Conservation (phyloP, 1,139 yeast species). For the Barnettozyma hawaiiensis region DNA sequence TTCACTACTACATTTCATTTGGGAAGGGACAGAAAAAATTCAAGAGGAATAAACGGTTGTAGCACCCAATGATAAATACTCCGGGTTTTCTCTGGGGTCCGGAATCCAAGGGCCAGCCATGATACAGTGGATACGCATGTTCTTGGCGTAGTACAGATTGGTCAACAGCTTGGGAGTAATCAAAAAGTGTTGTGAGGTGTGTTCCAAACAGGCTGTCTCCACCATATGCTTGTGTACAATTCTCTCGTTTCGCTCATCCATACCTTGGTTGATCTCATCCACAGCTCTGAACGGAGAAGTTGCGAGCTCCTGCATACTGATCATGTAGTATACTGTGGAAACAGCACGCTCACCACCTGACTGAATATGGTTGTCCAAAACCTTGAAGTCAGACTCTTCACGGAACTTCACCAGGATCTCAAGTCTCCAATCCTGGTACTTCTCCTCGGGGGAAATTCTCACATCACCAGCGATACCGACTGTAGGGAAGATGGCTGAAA, state of each 20-base stretch:
- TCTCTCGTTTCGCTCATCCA: constrained; percentile 93
- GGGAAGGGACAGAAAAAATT: background rate
- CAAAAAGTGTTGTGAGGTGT: constrained; percentile 71
- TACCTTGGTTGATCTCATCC: constrained; percentile 98
- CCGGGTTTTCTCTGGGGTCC: constrained; percentile 28
- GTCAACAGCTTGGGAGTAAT: constrained; percentile 90
- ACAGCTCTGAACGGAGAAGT: constrained; percentile 91
- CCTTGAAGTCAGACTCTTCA: constrained; percentile 61
- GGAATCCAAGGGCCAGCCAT: constrained; percentile 57
- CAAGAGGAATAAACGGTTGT: constrained; percentile 26
- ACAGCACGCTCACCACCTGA: constrained; percentile 99
- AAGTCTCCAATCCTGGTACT: constrained; percentile 73
- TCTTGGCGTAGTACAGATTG: constrained; percentile 68
- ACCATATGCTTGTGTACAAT: constrained; percentile 85
- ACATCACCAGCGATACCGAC: constrained; percentile 89
- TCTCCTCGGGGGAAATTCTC: constrained; percentile 43
- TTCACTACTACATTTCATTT: background rate
- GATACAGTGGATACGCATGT: constrained; percentile 85
- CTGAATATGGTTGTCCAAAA: constrained; percentile 79
- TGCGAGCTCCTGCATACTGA: constrained; percentile 88
- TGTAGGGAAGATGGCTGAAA: constrained; percentile 56
- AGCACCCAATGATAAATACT: constrained; percentile 31
- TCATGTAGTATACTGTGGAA: constrained; percentile 82
- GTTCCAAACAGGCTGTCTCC: constrained; percentile 70
- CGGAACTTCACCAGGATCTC: constrained; percentile 85